These are phyloP conservation scores for Penicillium silybi DNA, from an alignment of 495 filamentous ascomycete genomes.

Conservation along the genomic window DNA sequence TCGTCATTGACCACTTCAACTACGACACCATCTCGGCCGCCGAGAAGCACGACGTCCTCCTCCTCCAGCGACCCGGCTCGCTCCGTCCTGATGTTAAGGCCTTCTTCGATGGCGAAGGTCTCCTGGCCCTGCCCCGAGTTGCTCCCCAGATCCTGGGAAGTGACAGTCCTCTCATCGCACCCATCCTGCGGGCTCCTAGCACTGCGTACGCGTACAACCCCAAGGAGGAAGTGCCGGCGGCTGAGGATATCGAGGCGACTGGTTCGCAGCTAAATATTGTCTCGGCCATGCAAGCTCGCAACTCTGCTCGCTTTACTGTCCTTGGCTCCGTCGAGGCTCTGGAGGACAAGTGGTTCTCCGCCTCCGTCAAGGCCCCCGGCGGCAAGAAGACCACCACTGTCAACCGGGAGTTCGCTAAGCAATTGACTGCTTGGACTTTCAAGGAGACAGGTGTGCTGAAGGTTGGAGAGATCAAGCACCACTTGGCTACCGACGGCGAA, in stretches of 20 bases:
- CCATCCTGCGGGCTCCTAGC: slow-evolving; percentile 72
- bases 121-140: slow-evolving; percentile 76
- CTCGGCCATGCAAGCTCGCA: slow-evolving; percentile 82
- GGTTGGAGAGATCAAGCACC: slow-evolving; percentile 79
- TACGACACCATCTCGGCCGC: slow-evolving; percentile 72
- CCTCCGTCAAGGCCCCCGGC: slow-evolving; percentile 62
- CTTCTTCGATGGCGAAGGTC: slow-evolving; percentile 67
- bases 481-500: slow-evolving; percentile 51
- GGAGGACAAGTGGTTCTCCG: slow-evolving; percentile 86
- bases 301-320: slow-evolving; percentile 86
- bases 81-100: slow-evolving; percentile 68
- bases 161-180: slow-evolving; percentile 66
- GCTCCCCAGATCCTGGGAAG: slow-evolving; percentile 78
- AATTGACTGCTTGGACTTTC: slow-evolving; percentile 86
- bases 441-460: slow-evolving; percentile 87
- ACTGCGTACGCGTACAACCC: slow-evolving; percentile 94
- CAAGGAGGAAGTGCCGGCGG: slow-evolving; percentile 70
- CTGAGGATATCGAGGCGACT: slow-evolving; percentile 79
- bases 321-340: slow-evolving; percentile 83
- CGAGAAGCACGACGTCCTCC: slow-evolving; percentile 85
- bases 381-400: slow-evolving; percentile 57
- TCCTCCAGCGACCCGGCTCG: slow-evolving; percentile 61
- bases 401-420: slow-evolving; percentile 82
- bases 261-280: slow-evolving; percentile 80
- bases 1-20: slow-evolving; percentile 93